Conservation (phyloP, 2,329 filamentous ascomycete genomes). For the Aureobasidium melanogenum region DNA sequence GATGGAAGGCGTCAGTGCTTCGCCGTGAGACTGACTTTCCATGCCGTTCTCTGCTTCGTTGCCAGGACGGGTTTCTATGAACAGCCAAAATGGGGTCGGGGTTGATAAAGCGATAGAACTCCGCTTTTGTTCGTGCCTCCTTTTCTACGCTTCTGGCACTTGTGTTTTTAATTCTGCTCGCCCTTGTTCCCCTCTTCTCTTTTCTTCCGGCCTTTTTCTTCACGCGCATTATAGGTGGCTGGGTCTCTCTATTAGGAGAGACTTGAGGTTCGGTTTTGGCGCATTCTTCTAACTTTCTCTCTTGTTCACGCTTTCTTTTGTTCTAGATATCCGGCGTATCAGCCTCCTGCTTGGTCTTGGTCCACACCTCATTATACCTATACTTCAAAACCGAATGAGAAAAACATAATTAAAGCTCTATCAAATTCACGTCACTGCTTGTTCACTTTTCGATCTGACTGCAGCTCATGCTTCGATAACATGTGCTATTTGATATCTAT, state of each 20-base stretch:
- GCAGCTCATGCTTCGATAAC: too few species aligned
- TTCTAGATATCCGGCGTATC: constrained; percentile 1
- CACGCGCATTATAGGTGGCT: neutral
- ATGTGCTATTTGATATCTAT: too few species aligned
- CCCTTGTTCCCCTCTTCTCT: neutral
- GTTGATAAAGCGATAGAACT: neutral
- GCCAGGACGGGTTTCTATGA: neutral
- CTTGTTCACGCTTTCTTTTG: neutral
- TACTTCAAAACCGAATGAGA: neutral
- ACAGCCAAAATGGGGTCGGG: neutral
- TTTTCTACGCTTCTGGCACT: neutral
- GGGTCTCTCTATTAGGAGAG: neutral
- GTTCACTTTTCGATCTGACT: too few species aligned
- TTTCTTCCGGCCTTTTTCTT: neutral
- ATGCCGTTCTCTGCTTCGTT: neutral
- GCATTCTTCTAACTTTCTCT: neutral
- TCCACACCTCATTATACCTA: neutral
- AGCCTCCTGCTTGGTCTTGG: neutral
- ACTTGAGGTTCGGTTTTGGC: neutral
- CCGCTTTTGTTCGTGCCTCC: neutral
- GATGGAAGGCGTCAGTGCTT: constrained; percentile 1
- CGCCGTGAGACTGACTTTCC: neutral
- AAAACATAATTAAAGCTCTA: neutral
- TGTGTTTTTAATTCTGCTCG: neutral
- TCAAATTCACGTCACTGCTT: too few species aligned